Evolutionary conservation across 768 basidiomycete species (phyloP).

Genomic region (Boletus rubescentipes): DNA sequence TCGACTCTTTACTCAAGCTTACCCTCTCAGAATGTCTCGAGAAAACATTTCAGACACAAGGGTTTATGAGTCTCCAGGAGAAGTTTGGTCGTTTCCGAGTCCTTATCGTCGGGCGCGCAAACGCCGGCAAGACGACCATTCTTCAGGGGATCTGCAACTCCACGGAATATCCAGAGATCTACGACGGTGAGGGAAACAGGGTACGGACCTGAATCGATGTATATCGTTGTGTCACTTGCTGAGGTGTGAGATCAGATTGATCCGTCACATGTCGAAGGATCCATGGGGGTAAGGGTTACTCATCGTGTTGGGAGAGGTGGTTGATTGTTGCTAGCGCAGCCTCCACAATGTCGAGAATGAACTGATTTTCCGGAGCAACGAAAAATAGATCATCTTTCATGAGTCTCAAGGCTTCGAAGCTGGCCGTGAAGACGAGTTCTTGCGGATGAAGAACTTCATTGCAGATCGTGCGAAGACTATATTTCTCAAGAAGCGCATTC

Average conservation of each 20-base stretch:
- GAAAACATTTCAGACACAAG: background rate
- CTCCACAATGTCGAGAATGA: background rate
- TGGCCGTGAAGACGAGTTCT: too few species aligned
- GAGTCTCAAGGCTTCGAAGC: background rate
- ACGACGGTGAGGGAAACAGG: background rate
- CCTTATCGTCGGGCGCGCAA: conserved; percentile 1
- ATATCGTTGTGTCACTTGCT: background rate
- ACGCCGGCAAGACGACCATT: conserved; percentile 7
- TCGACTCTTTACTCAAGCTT: background rate
- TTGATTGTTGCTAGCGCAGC: background rate
- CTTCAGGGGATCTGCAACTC: conserved; percentile 2
- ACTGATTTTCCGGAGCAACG: too few species aligned
- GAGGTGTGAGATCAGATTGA: background rate
- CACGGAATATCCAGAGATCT: conserved; percentile 4
- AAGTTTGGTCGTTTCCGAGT: conserved; percentile 1
- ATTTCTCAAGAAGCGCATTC: background rate
- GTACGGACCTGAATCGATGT: background rate
- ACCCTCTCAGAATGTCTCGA: background rate
- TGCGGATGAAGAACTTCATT: background rate
- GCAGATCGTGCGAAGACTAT: background rate
- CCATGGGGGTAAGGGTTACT: background rate
- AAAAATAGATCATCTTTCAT: conserved; percentile 2
- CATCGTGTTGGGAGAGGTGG: too few species aligned
- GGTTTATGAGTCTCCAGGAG: background rate
- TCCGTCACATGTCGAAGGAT: background rate